Base-by-base conservation (phyloP, 169 alveolate genomes). In the Eimeria zaria region DNA sequence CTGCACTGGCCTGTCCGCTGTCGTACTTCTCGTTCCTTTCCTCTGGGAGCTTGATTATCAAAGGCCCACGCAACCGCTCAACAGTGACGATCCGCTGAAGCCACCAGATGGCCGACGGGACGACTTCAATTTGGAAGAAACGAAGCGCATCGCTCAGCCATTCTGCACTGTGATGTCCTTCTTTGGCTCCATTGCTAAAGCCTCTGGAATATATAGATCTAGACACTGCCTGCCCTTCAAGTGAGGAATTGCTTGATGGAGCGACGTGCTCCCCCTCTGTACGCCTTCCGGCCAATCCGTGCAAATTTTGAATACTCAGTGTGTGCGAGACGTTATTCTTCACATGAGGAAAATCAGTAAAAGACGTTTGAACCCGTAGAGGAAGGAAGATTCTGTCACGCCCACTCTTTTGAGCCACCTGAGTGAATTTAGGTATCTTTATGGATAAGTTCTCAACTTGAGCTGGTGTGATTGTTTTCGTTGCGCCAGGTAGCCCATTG, bases 81-180 rank as follows among this genome's bases (percentile, higher is more conserved):
- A 85, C 80, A 67, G 58, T 60, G 22, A 62, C 92, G 9, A 6
- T 20, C 22, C 81, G 92, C 80, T 85, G 92, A 18, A 85, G 92
- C 92, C 92, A 85, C 92, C 92, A 85, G 11, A 60, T 36, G 53
- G 92, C 92, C 20, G 92, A 41, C 30, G 92, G 92, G n/a, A 85
- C 92, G 58, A 60, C 60, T 27, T 85, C 92, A 33, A 55, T 14
- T 60, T 85, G 53, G n/a, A 55, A 60, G 92, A 85, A 85, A 46
- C 92, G 92, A 11, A 41, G 64, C 46, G 60, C 78, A 18, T 60
- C 73, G 62, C 20, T 39, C 27, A 85, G 30, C 55, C 78, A 18
- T 80, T 33, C 80, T 8, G 80, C 92, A 20, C 48, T 51, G 22
- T 85, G 74, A 20, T 60, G 58, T 62, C 30, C 80, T 18, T 55